Percentiles rank a stretch among this genome's conserved stretches.
Conservation (phyloP, 208 protist genomes). For the Crithidia expoeki region DNA sequence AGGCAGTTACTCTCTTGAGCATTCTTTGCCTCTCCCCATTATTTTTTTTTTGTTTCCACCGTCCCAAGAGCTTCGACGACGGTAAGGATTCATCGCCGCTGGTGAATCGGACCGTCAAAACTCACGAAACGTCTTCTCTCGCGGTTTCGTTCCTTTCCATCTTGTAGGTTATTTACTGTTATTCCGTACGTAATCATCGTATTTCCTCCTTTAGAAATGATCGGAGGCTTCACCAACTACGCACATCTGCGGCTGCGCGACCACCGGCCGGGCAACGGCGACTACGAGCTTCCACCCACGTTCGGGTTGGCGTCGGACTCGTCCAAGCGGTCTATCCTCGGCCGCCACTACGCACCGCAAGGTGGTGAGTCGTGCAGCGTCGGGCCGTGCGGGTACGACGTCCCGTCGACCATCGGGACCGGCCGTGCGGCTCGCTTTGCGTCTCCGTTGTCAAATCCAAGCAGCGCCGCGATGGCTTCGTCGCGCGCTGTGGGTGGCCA, state of each 20-base stretch:
- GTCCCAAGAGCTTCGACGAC: too few relatives aligned
- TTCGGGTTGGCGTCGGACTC: constrained; percentile 47
- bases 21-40: too few relatives aligned
- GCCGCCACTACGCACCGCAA: constrained; percentile 19
- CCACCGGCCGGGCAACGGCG: constrained; percentile 64
- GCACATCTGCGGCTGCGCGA: constrained; percentile 80
- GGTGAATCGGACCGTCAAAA: too few relatives aligned
- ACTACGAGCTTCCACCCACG: constrained; percentile 57
- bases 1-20: too few relatives aligned
- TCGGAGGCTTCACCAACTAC: constrained; percentile 75
- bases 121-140: too few relatives aligned
- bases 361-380: constrained; percentile 38
- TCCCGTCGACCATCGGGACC: constrained; percentile 64
- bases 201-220: too few relatives aligned
- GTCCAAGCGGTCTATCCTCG: constrained; percentile 52
- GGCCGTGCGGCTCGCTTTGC: constrained; percentile 57
- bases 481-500: neutral
- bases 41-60: too few relatives aligned
- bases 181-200: too few relatives aligned
- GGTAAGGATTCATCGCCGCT: too few relatives aligned
- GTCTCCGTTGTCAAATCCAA: constrained; percentile 4
- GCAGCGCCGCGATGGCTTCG: neutral
- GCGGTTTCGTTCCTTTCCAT: too few relatives aligned
- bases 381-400: constrained; percentile 68
- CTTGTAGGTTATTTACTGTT: too few relatives aligned